Base-by-base conservation (phyloP, 176 grass and related monocot species). In the Lolium perenne region DNA sequence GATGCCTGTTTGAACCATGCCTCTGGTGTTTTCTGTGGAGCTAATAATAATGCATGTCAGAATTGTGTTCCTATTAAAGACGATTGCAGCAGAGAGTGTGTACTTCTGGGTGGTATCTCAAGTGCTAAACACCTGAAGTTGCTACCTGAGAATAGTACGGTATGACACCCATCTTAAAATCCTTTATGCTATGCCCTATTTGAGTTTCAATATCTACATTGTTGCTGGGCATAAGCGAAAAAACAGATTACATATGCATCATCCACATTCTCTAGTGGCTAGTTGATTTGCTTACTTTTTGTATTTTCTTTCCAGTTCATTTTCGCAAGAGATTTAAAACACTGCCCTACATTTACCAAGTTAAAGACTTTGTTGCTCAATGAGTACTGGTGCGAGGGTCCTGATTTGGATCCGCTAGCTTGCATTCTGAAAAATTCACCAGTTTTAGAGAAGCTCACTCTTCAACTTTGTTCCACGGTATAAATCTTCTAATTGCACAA, bases 91-190 rank as follows among this genome's bases (percentile, higher is more conserved):
- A 47, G 20, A 1, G 69, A 60, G 1, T 50, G 85, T 38, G 41
- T 80, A 18, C 54, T 86, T 86, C 54, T 80, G 8, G 5, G 59
- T 62, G 77, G 66, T 80, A 62, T 86, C 59, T 80, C 77, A 23
- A 45, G 48, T 16, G 84, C 54, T 38, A 14, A 8, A 68, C 58
- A 38, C 46, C 58, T 86, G 40, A 10, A 8, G 1, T 26, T 86
- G 53, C 21, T 23, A 18, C 32, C 65, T 73, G 16, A 4, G 0
- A 0, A 1, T 38, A 0, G 4, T 32, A 59, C 12, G 38, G 75
- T 77, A 79, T 22, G 64, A 11, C 79, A 71, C 43, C 16, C 0
- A 9, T 58, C 54, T 73, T 72, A 22, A 22, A 21, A 73, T 51
- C 11, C 49, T 51, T 51, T 51, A 51, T 15, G 13, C 14, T 51